Evolutionary conservation across 345 rosid genomes (phyloP), one percentile per base, ranked within the genome.

Genomic region (Eucalyptus pauciflora): DNA sequence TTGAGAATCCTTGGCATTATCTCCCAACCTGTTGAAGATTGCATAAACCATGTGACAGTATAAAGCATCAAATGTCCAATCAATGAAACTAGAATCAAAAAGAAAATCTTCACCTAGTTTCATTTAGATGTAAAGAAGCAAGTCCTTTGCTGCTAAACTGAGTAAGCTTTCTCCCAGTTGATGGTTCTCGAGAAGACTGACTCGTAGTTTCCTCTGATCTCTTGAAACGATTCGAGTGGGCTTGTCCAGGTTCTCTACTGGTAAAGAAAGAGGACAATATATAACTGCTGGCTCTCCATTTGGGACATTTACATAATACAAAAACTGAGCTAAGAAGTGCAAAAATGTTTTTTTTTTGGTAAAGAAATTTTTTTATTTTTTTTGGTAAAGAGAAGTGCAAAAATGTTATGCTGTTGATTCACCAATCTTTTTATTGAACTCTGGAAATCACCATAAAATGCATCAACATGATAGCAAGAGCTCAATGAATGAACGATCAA

Each of bases 241-340:
- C 85, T 69, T 58, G 87, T 91, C 93, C 94, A 29, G 93, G 64
- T 87, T 93, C 94, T 89, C 91, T 93, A 85, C 89, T 90, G 89
- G 90, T 91, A n/a, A 64, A 64, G 76, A 64, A 64, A 64, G 76
- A 64, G 76, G 76, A 64, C 76, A 7, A n/a, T 64, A n/a, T 14
- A 14, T 87, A 41, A 50, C 87, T 33, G 88, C 89, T 80, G 87
- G 87, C 88, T 88, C 87, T 89, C 95, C 93, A 88, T 89, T 29
- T 9, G 8, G 31, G 69, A 62, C 69, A 29, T 62, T 13, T 62
- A 62, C 33, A 62, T 29, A 29, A 3, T 62, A 62, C 16, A 6
- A 62, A 62, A 62, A 62, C 4, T 29, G 31, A 62, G 8, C 33
- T 62, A 29, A 27, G 69, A 62, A 27, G 69, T 62, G 33, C 69